Conservation (phyloP, 495 filamentous ascomycete genomes). For the Hyaloscypha variabilis region DNA sequence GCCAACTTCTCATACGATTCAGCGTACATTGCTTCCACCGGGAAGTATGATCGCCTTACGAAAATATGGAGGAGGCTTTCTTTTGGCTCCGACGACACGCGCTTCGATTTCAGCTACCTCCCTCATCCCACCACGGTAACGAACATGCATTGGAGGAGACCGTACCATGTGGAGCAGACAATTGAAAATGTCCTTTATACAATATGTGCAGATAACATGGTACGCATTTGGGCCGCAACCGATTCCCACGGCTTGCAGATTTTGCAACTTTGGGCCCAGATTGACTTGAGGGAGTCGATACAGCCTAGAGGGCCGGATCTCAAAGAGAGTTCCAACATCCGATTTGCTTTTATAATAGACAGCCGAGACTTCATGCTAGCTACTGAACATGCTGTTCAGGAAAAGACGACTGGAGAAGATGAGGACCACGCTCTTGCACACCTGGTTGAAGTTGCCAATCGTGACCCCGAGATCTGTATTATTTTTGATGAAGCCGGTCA, state of each 20-base stretch:
- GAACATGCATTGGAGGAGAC: constrained; percentile 80
- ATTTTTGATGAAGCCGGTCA: constrained; percentile 81
- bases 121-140: constrained; percentile 80
- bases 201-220: constrained; percentile 78
- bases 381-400: constrained; percentile 74
- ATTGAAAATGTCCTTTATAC: constrained; percentile 93
- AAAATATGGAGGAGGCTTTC: constrained; percentile 92
- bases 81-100: constrained; percentile 80
- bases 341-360: constrained; percentile 85
- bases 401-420: constrained; percentile 51
- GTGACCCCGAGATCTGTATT: constrained; percentile 84
- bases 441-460: constrained; percentile 83
- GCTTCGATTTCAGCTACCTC: constrained; percentile 91
- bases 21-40: constrained; percentile 80
- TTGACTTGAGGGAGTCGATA: constrained; percentile 78
- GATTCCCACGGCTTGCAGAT: constrained; percentile 73
- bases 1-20: constrained; percentile 86
- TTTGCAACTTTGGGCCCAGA: constrained; percentile 78
- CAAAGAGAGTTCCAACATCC: constrained; percentile 38
- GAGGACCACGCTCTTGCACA: constrained; percentile 77
- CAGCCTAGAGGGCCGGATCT: constrained; percentile 51
- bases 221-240: constrained; percentile 82
- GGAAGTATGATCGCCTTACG: constrained; percentile 76
- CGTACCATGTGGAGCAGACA: constrained; percentile 73
- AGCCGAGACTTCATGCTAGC: constrained; percentile 78